Evolutionary conservation across 2,329 filamentous ascomycete genomes (phyloP), one percentile per base, ranked within the genome.

Genomic region (Apiospora aurea): DNA sequence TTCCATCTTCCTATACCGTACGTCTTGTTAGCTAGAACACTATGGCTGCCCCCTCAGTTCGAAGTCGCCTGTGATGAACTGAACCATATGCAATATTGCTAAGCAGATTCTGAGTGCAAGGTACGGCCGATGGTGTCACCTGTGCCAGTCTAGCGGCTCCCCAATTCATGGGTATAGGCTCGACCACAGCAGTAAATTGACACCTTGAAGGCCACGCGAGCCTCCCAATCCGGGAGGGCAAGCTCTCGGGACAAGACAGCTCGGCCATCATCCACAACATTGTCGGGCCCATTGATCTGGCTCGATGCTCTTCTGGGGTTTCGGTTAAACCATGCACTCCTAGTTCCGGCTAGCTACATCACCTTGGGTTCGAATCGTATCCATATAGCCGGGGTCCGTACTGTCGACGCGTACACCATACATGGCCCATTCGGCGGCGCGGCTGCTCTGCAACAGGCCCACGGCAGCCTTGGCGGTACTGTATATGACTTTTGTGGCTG

Each of bases 371-470:
- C 29, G 18, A 61, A 21, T 21, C 0, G 85, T 83, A 77, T 81
- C 80, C 69, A 84, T 79, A 67, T 82, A 82, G 76, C 79, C 85
- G 0, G 85, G 85, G 0, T 83, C 85, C 57, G 87, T 80, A 24
- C 79, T 81, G 79, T 87, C 87, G 73, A 85, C 83, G 41, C 41
- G 41, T 14, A 43, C 10, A 1, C 41, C 41, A 43, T 43, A 8
- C 13, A 14, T 10, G 2, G 41, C 41, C 41, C 41, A 43, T 13
- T 1, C 41, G 87, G 1, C 86, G 87, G 11, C 84, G 86, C 16
- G 85, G 86, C 21, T 85, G 80, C 76, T 87, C 86, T 0, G 7
- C 41, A 11, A 8, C 41, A 43, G 7, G 6, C 1, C 10, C 41
- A 43, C 41, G 41, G 41, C 41, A 10, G 8, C 41, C 41, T 43